Percentiles rank a stretch among this genome's conserved stretches.
Conservation (phyloP, 345 rosid genomes). For the Zanthoxylum bungeanum region DNA sequence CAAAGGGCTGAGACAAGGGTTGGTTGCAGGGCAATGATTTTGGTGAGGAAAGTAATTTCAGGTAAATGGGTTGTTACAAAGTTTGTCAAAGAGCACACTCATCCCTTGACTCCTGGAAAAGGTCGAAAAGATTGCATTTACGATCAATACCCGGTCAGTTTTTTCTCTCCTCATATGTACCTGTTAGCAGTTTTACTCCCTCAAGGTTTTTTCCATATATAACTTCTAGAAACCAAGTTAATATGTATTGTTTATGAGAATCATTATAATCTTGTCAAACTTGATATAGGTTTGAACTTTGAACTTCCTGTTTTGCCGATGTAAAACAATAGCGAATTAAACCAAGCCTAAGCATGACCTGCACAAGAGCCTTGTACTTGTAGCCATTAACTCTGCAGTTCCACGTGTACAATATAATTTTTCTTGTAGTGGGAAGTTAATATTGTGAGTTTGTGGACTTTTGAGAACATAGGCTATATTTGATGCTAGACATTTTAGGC, state of each 20-base stretch:
- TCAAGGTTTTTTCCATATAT: not conserved
- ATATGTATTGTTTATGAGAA: not conserved
- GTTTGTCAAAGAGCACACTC: constrained; percentile 89
- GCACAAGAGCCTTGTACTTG: not conserved
- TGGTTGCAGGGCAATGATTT: constrained; percentile 98
- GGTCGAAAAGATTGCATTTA: constrained; percentile 89
- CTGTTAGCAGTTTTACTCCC: not conserved
- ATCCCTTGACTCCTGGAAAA: constrained; percentile 80
- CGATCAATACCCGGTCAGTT: constrained; percentile 96
- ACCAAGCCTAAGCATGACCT: not conserved
- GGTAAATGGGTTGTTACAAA: constrained; percentile 95
- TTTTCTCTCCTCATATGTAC: not conserved
- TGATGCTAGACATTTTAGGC: not conserved
- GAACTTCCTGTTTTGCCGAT: not conserved
- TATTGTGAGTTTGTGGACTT: not conserved
- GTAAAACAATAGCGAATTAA: not conserved
- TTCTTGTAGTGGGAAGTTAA: not conserved
- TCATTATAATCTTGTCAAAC: not conserved
- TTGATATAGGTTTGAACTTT: not conserved
- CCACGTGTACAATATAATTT: not conserved
- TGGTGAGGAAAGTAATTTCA: constrained; percentile 87
- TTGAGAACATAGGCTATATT: not conserved
- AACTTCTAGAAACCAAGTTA: not conserved
- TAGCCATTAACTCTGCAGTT: not conserved
- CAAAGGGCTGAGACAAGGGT: constrained; percentile 97